Evolutionary conservation across 1,284 basidiomycete genomes (phyloP).

Genomic region (Marasmius oreades): DNA sequence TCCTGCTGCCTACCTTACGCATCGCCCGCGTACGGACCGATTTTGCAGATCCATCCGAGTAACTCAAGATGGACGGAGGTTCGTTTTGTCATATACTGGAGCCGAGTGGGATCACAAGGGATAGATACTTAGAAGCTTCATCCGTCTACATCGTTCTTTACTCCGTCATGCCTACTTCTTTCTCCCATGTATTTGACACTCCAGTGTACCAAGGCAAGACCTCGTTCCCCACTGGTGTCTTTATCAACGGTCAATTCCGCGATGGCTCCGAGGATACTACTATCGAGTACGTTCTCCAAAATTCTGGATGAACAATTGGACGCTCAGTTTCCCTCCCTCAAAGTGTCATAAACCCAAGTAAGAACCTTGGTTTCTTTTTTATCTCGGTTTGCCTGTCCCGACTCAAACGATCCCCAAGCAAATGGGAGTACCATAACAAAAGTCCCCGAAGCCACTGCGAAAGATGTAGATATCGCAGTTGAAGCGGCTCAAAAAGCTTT

Average conservation of each 20-base stretch:
- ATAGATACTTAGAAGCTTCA: too few species aligned
- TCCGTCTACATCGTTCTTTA: too few species aligned
- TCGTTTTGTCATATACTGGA: too few species aligned
- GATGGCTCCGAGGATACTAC: conserved; percentile 48
- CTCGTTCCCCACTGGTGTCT: conserved; percentile 61
- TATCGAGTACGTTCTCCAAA: not conserved
- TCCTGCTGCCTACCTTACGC: too few species aligned
- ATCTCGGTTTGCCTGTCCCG: too few species aligned
- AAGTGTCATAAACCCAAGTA: conserved; percentile 1
- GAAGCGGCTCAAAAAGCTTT: conserved; percentile 62
- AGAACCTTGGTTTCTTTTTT: not conserved
- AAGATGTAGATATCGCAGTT: conserved; percentile 74
- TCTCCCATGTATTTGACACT: conserved; percentile 34
- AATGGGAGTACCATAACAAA: conserved; percentile 64
- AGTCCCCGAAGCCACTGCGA: conserved; percentile 58
- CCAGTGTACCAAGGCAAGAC: conserved; percentile 57
- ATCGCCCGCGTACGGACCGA: too few species aligned
- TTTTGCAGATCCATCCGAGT: too few species aligned
- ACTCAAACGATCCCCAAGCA: conserved; percentile 26
- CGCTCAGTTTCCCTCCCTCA: too few species aligned
- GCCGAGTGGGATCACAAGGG: too few species aligned
- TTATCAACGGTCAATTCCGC: conserved; percentile 69
- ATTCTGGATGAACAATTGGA: too few species aligned
- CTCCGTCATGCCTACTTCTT: not conserved
- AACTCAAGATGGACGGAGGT: too few species aligned